Base-by-base conservation (phyloP, 306 rosid species). In the Prunus mira region DNA sequence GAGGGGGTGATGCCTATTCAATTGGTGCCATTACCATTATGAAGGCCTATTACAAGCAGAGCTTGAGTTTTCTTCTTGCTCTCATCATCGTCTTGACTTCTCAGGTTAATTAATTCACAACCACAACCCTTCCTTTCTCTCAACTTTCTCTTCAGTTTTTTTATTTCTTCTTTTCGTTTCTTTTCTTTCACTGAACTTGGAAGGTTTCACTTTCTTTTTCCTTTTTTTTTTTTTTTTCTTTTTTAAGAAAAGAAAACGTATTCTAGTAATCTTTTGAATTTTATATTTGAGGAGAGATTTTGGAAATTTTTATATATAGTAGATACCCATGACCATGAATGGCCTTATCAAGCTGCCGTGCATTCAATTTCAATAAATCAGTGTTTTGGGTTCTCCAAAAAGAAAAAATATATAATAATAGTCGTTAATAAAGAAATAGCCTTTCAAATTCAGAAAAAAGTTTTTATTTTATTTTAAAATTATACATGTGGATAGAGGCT, bases 1-100 rank as follows among this genome's bases (percentile, higher is more conserved):
- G 99, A n/a, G 98, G 99, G 0, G 99, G 99, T 46, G 99, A 96
- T 73, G 98, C 97, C 45, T 96, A 96, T 81, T 96, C 98, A 66
- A 96, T 91, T 75, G 99, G 99, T 22, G 98, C 99, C 69, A 96
- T 96, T 79, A 91, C 98, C 30, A 90, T 96, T 27, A 96, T 96
- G 98, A 96, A 89, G 66, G 89, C 93, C 55, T 96, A 96, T 50
- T 96, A 96, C 64, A 89, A 92, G 73, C 97, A 96, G 81, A 74
- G 67, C 51, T 52, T 96, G 34, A 86, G 78, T 79, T 96, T 96
- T 61, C 70, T 96, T 12, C 87, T 89, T 52, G 90, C 85, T 28
- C 92, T 95, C 25, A 50, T 95, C 82, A 88, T 95, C 69, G 97
- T 95, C 84, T 79, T 96, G 75, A 86, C 97, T 11, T 85, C 96